A percentile compares a stretch with the other conserved stretches of the same genome.
These are phyloP conservation scores for Colletotrichum shisoi DNA, from an alignment of 2,329 filamentous ascomycete genomes.

Conservation along the genomic window DNA sequence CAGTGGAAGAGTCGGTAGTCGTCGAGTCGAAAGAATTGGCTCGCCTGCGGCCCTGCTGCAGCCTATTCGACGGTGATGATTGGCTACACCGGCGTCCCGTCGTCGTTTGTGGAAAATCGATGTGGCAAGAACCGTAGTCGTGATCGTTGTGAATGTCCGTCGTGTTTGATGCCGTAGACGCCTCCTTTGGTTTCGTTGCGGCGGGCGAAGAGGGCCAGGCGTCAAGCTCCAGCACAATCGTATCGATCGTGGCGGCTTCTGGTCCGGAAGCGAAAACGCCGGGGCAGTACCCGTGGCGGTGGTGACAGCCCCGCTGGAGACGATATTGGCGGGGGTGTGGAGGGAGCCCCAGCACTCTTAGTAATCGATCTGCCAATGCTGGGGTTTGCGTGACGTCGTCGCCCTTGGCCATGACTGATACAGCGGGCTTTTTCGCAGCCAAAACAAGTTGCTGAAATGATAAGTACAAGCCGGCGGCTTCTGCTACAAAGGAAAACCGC, in stretches of 20 bases:
- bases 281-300: background rate
- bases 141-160: background rate
- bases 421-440: background rate
- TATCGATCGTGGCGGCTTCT: slow-evolving; percentile 23
- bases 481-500: background rate
- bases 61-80: slow-evolving; percentile 11
- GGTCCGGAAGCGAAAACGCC: slow-evolving; percentile 18
- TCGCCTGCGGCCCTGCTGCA: slow-evolving; percentile 25
- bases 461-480: background rate
- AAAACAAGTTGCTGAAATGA: background rate
- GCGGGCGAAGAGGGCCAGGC: slow-evolving; percentile 26
- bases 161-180: slow-evolving; percentile 1
- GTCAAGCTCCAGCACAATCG: slow-evolving; percentile 28
- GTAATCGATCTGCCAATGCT: slow-evolving; percentile 46
- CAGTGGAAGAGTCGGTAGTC: slow-evolving; percentile 21
- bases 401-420: slow-evolving; percentile 28
- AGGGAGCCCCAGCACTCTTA: slow-evolving; percentile 44
- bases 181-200: slow-evolving; percentile 16
- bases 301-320: slow-evolving; percentile 27
- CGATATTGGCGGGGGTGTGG: slow-evolving; percentile 17
- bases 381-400: slow-evolving; percentile 37
- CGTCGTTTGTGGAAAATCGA: background rate
- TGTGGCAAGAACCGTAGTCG: slow-evolving; percentile 1
- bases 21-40: slow-evolving; percentile 33
- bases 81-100: slow-evolving; percentile 1